Evolutionary conservation across 805 yeast genomes (phyloP).

Genomic region (Schizosaccharomyces japonicus): DNA sequence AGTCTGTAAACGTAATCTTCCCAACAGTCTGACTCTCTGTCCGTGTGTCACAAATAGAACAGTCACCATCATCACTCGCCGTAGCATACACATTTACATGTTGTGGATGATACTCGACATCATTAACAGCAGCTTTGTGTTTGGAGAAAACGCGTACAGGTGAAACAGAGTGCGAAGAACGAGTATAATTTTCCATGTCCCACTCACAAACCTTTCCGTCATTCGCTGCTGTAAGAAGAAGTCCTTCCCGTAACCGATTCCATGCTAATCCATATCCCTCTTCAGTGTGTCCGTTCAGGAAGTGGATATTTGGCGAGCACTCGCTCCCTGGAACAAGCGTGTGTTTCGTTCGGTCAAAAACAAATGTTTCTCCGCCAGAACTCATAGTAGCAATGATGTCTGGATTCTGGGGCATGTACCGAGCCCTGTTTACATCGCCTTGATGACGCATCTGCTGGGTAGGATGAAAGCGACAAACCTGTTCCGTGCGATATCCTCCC

Average conservation of each 20-base stretch:
- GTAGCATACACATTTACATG: constrained; percentile 33
- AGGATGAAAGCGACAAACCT: constrained; percentile 16
- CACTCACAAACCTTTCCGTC: constrained; percentile 49
- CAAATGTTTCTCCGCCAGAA: constrained; percentile 17
- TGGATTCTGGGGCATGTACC: constrained; percentile 26
- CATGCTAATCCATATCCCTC: constrained; percentile 58
- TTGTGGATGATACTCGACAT: constrained; percentile 32
- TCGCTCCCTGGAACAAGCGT: constrained; percentile 22
- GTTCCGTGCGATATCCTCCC: constrained; percentile 12
- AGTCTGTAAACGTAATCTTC: no score
- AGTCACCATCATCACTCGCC: constrained; percentile 33
- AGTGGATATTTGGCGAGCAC: constrained; percentile 29
- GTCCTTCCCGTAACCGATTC: constrained; percentile 22
- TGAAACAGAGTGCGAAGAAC: constrained; percentile 13
- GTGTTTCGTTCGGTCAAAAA: constrained; percentile 47
- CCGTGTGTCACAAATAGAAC: not conserved
- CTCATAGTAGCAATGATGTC: constrained; percentile 32
- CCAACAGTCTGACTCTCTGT: no score
- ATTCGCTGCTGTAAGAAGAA: constrained; percentile 38
- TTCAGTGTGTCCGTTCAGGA: constrained; percentile 29
- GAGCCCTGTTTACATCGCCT: constrained; percentile 41
- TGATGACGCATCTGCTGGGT: constrained; percentile 33
- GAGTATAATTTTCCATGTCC: constrained; percentile 22
- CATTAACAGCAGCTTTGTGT: constrained; percentile 40
- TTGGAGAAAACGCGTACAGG: constrained; percentile 28